Evolutionary conservation across 225 moss, liverwort and hornwort species (phyloP), one percentile per base, ranked within the genome.

Genomic region (Neckera pumila): DNA sequence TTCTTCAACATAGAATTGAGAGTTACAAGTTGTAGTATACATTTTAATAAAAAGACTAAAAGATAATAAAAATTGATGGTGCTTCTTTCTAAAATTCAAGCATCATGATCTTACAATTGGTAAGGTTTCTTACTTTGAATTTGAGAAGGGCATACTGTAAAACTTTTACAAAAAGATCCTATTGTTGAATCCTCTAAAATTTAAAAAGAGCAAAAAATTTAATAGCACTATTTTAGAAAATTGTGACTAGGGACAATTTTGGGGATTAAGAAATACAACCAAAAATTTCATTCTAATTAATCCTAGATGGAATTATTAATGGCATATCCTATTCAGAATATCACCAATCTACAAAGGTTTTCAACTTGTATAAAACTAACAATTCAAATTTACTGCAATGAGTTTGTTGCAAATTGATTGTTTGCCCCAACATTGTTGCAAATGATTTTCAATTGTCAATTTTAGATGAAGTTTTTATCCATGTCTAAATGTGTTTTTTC

Each of bases 221-320:
- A n/a, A n/a, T n/a, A n/a, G 12, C 12, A 66, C 21, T n/a, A 11
- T n/a, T 21, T 20, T 21, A 20, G 3, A 2, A n/a, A 66, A n/a
- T 1, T 2, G 2, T n/a, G 6, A 20, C 11, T 20, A 36, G 10
- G 17, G 4, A 8, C 4, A 31, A 3, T 31, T 63, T 63, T 6
- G 0, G 6, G 11, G 1, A 5, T 11, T n/a, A n/a, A 66, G 5
- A 66, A 19, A 10, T 36, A 6, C 3, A 62, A 0, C 17, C 5
- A 0, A 31, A 63, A 28, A 63, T 63, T 63, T 66, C 21, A 66
- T n/a, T 34, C 20, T n/a, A 20, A 66, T 21, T 11, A 21, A 21
- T 66, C 12, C 21, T n/a, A n/a, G 21, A 36, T 65, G 19, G 10
- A n/a, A 6, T 66, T 34, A n/a, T n/a, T 11, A n/a, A 21, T 66